phyloP scores from a whole-genome alignment of 2,329 filamentous ascomycete species.

The Monosporascus sp. region DNA sequence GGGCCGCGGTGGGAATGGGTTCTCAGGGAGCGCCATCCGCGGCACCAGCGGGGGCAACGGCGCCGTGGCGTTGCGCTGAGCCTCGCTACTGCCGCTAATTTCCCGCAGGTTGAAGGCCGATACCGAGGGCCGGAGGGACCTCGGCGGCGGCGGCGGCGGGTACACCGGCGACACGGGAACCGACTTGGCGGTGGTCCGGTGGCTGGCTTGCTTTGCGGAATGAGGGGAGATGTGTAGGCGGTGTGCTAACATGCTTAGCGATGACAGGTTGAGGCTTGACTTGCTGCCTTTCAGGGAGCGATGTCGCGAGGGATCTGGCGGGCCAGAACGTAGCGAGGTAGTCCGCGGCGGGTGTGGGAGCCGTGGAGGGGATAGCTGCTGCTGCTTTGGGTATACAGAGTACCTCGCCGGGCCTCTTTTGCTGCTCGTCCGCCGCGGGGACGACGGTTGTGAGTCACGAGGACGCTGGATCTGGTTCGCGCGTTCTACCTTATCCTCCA shows the following conservation, averaged over 20 bases:
- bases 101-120: constrained; percentile 23
- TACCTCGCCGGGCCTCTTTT: constrained; percentile 24
- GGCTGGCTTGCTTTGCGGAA: background rate
- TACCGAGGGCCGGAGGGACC: constrained; percentile 13
- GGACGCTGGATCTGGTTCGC: constrained; percentile 14
- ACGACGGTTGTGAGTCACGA: constrained; percentile 1
- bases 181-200: constrained; percentile 5
- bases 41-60: constrained; percentile 12
- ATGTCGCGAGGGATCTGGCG: constrained; percentile 17
- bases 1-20: constrained; percentile 12
- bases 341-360: constrained; percentile 29
- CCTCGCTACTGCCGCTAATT: background rate
- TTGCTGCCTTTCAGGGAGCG: constrained; percentile 17
- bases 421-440: constrained; percentile 9
- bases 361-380: constrained; percentile 6
- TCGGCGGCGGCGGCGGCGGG: constrained; percentile 16
- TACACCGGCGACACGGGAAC: constrained; percentile 21
- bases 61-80: constrained; percentile 9
- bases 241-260: constrained; percentile 1
- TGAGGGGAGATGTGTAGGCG: constrained; percentile 1
- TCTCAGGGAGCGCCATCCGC: constrained; percentile 3
- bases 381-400: constrained; percentile 37
- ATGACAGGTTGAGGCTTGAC: constrained; percentile 15
- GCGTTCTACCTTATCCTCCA: background rate
- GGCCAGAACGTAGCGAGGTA: constrained; percentile 22